Conservation (phyloP, 2,329 filamentous ascomycete genomes). For the Nakataea oryzae region DNA sequence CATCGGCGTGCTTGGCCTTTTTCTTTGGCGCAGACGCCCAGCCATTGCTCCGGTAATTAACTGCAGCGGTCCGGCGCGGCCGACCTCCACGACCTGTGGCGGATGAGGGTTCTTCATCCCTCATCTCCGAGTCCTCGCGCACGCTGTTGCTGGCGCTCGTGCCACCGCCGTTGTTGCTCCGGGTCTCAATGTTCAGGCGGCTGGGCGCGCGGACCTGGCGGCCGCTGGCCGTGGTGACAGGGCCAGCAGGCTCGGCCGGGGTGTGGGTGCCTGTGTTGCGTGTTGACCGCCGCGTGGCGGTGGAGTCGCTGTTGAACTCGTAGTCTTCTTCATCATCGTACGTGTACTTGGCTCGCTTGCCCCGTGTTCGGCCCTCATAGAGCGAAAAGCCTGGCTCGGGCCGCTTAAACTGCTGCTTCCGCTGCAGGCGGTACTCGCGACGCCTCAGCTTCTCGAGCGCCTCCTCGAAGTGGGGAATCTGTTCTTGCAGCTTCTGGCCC, state of each 20-base stretch:
- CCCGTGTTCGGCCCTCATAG: conserved; percentile 91
- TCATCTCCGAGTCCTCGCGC: conserved; percentile 19
- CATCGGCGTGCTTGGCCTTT: conserved; percentile 24
- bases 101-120: conserved; percentile 18
- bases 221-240: conserved; percentile 71
- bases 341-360: conserved; percentile 93
- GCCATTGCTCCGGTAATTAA: conserved; percentile 38
- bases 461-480: conserved; percentile 82
- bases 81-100: conserved; percentile 33
- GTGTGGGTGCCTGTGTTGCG: conserved; percentile 67
- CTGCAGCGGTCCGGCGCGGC: conserved; percentile 38
- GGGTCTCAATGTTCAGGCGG: conserved; percentile 52
- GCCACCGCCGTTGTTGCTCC: conserved; percentile 32
- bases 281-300: conserved; percentile 51
- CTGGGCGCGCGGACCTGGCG: conserved; percentile 66
- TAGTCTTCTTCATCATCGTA: conserved; percentile 78
- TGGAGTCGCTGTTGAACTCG: conserved; percentile 55
- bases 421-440: conserved; percentile 79
- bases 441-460: conserved; percentile 94
- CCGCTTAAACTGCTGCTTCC: conserved; percentile 77
- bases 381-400: conserved; percentile 84
- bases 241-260: conserved; percentile 53
- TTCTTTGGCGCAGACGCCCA: conserved; percentile 28
- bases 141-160: conserved; percentile 35
- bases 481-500: conserved; percentile 64